Percentiles rank a stretch among this genome's conserved stretches.
These are phyloP conservation scores for Escallonia rubra DNA, from an alignment of 129 eudicot genomes.

Conservation along the genomic window DNA sequence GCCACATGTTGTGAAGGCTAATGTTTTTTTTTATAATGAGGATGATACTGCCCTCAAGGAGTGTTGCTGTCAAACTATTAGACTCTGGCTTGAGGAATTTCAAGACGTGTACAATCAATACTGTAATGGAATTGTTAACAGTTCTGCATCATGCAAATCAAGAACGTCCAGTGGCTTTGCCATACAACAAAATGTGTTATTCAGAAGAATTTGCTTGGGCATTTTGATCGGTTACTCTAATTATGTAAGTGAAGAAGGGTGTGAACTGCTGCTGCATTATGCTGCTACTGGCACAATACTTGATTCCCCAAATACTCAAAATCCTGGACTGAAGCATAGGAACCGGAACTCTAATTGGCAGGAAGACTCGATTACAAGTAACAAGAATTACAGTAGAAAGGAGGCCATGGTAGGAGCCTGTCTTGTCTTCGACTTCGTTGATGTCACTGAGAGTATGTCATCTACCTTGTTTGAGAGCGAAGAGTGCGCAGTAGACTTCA, in stretches of 20 bases:
- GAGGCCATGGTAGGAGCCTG: conserved; percentile 62
- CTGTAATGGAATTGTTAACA: neutral
- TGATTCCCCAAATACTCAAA: conserved; percentile 17
- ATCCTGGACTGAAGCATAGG: too few species aligned
- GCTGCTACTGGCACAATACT: conserved; percentile 54
- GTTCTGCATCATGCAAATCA: neutral
- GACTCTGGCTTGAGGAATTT: conserved; percentile 52
- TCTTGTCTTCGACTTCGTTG: conserved; percentile 48
- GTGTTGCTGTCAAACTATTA: conserved; percentile 18
- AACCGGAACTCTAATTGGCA: too few species aligned
- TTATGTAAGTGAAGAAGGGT: conserved; percentile 38
- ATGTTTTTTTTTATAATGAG: too few species aligned
- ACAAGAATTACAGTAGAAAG: conserved; percentile 24
- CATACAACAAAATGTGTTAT: conserved; percentile 26
- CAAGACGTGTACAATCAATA: conserved; percentile 22
- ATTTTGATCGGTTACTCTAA: conserved; percentile 38
- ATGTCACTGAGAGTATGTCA: conserved; percentile 47
- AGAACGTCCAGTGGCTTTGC: conserved; percentile 10
- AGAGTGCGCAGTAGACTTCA: conserved; percentile 35
- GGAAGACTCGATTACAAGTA: conserved; percentile 6
- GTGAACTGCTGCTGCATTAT: conserved; percentile 62
- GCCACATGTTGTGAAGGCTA: too few species aligned
- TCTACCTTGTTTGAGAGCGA: conserved; percentile 39
- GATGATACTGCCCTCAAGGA: neutral
- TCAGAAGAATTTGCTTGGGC: conserved; percentile 61